Evolutionary conservation across 257 asterid species (phyloP), one percentile per base, ranked within the genome.

Genomic region (Craterostigma plantagineum): DNA sequence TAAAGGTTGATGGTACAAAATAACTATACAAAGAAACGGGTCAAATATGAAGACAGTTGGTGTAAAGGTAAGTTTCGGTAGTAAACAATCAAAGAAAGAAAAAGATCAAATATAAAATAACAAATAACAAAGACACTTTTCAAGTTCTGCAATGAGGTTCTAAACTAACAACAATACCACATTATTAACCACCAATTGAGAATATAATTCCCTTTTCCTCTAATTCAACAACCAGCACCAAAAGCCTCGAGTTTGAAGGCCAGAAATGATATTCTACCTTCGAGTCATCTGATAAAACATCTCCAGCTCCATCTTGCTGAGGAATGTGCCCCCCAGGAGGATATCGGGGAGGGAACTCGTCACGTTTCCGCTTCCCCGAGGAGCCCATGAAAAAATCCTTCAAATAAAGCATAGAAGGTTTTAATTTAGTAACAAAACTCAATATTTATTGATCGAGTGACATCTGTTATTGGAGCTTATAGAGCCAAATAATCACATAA

Each of bases 271-370:
- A 10, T 35, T 42, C 37, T 52, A 75, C 97, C 87, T 86, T 70
- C 34, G 57, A 42, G 35, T 53, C 76, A 54, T 66, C 68, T 47
- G 73, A 54, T 42, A 54, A 50, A 38, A 56, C 37, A 49, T 77
- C 92, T 18, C 75, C 81, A 43, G 97, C 79, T 52, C 97, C 97
- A 69, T 86, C 97, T 66, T 78, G 97, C 61, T 86, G 97, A 14
- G 97, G 95, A 60, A 86, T 86, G 66, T 69, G 73, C 51, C 90
- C 91, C 49, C 85, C 90, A 57, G 78, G 56, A 42, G 60, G 66
- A 58, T 63, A 64, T 49, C 76, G 85, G 16, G 94, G 62, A 47
- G 80, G 63, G 41, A 75, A 48, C 36, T 77, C 94, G 8, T 77
- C 97, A 63, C 97, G 63, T 54, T 86, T 86, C 38, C 97, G 63